Evolutionary conservation across 1,139 yeast species (phyloP).

Genomic region (Diutina rugosa): DNA sequence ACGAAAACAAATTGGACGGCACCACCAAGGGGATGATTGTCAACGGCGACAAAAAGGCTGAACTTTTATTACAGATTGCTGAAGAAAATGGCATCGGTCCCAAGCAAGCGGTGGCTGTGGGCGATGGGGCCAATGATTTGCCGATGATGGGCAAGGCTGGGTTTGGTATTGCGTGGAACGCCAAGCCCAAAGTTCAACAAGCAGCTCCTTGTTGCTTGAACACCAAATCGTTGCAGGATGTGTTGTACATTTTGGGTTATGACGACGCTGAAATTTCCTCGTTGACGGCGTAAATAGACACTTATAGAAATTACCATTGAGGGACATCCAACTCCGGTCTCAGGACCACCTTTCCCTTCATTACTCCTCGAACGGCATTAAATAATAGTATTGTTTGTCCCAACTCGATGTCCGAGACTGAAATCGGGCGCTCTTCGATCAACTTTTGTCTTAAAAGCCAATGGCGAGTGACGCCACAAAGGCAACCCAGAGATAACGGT

Average conservation of each 20-base stretch:
- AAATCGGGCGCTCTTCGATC: conserved; percentile 43
- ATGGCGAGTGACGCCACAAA: conserved; percentile 75
- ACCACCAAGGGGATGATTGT: conserved; percentile 63
- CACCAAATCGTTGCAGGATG: conserved; percentile 53
- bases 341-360: conserved; percentile 7
- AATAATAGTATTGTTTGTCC: conserved; percentile 65
- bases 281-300: not conserved
- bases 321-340: not conserved
- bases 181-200: conserved; percentile 81
- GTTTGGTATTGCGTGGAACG: conserved; percentile 94
- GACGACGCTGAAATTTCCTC: conserved; percentile 39
- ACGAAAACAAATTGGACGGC: conserved; percentile 41
- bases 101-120: conserved; percentile 65
- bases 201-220: conserved; percentile 78
- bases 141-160: conserved; percentile 91
- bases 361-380: conserved; percentile 78
- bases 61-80: conserved; percentile 58
- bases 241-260: conserved; percentile 73
- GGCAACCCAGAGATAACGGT: conserved; percentile 58
- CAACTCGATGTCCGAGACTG: conserved; percentile 26
- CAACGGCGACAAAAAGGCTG: conserved; percentile 76
- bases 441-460: conserved; percentile 41
- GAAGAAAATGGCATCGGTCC: conserved; percentile 44
- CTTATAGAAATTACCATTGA: not conserved
- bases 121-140: conserved; percentile 96